Evolutionary conservation across 441 rosid species (phyloP), one percentile per base, ranked within the genome.

Genomic region (Euphorbia schlechtendalii): DNA sequence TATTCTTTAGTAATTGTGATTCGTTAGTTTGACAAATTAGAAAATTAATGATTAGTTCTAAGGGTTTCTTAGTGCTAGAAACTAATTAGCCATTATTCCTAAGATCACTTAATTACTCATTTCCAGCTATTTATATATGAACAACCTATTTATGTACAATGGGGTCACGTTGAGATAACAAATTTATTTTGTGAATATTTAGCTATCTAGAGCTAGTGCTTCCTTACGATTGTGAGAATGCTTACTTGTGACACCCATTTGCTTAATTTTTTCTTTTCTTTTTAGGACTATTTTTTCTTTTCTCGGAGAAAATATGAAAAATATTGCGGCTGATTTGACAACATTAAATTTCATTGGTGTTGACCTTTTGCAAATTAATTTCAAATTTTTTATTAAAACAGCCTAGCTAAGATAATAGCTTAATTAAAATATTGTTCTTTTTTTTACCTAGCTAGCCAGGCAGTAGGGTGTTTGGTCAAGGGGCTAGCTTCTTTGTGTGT

Each of bases 211-310:
- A 69, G 60, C 12, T 62, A 73, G 69, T 82, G 89, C 72, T 65
- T 67, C 77, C 79, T 84, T 77, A 78, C 83, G 83, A 70, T 6
- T 18, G 80, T 63, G 25, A 72, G 86, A 84, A 80, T 70, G 78
- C 68, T 49, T 80, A 61, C 79, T 78, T 67, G 86, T 64, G 80
- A 72, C 83, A 69, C 78, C 84, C 82, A 78, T 74, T 77, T 71
- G 28, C 63, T 41, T 3, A 41, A 41, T 41, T 41, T 41, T 3
- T 41, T 41, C 10, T 1, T 41, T 7, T 41, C 1, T 32, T 32
- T 3, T 32, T 32, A 61, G 17, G 1, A 27, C 2, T 41, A 61
- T 8, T 8, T 67, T 22, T 11, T 66, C 40, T n/a, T 30, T 59
- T 20, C 1, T 27, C 25, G 49, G 13, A 49, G 25, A 54, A 51